These are phyloP conservation scores for Clonostachys chloroleuca DNA, from an alignment of 2,329 filamentous ascomycete genomes.

Conservation along the genomic window DNA sequence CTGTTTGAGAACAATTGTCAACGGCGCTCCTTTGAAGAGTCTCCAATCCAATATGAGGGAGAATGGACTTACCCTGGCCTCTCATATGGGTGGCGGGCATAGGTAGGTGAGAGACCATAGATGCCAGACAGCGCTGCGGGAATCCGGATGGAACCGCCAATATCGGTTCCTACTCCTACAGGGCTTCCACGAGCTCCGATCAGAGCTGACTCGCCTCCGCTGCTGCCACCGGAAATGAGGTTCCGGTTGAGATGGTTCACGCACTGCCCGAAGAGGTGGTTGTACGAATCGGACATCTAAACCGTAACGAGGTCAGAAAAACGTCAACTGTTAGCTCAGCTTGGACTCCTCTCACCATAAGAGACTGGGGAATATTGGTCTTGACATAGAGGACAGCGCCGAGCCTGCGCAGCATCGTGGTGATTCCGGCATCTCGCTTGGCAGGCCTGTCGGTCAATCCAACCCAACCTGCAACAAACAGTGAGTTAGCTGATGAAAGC, in stretches of 20 bases:
- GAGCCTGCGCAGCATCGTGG: conserved; percentile 49
- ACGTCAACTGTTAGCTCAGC: conserved; percentile 48
- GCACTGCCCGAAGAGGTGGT: conserved; percentile 59
- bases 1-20: too few species aligned
- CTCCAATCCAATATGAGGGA: too few species aligned
- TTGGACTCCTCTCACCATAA: conserved; percentile 20
- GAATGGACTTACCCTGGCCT: too few species aligned
- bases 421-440: conserved; percentile 42
- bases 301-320: not conserved
- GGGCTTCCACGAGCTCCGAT: conserved; percentile 33
- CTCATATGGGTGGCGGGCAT: too few species aligned
- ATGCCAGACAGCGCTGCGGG: too few species aligned
- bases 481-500: conserved; percentile 17
- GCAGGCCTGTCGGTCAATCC: conserved; percentile 27
- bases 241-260: conserved; percentile 59
- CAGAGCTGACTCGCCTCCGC: conserved; percentile 48
- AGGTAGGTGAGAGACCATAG: too few species aligned
- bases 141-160: conserved; percentile 12
- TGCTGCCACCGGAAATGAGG: conserved; percentile 59
- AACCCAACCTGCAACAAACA: too few species aligned
- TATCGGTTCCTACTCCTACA: conserved; percentile 35
- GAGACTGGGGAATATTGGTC: conserved; percentile 61
- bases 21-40: too few species aligned
- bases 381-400: conserved; percentile 66
- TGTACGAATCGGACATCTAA: conserved; percentile 23